Evolutionary conservation across 805 yeast species (phyloP), one percentile per base, ranked within the genome.

Genomic region (Wickerhamomyces queroliae): DNA sequence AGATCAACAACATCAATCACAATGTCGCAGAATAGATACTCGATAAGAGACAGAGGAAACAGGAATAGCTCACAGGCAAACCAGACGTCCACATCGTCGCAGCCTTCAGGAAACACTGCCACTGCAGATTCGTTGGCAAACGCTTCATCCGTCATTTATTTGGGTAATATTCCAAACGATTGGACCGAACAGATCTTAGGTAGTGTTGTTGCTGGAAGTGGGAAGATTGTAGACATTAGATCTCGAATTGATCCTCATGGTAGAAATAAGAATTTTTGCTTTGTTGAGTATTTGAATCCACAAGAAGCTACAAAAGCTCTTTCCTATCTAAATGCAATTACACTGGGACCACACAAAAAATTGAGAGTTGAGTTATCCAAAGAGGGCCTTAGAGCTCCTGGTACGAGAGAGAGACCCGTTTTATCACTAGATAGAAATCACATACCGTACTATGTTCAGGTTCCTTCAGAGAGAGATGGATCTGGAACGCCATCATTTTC

Each of bases 171-270:
- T 21, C 93, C 93, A 1, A 72, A 72, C 47, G 80, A 79, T 44
- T 84, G 93, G 93, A 78, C 70, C 45, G 80, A 74, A 40, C 75
- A 74, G 37, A 74, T 71, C 13, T 65, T 83, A 26, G 74, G 78
- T 38, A 74, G 79, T 22, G 74, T 83, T 10, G 80, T 83, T 19
- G 79, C 84, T 39, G 90, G 90, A 1, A 70, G 84, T 9, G 93
- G 93, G 1, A 73, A 75, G 3, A 75, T 84, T 20, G 78, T 79
- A 13, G 86, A 80, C 46, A 81, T 83, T 8, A 69, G 86, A 48
- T 42, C 52, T 9, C 42, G 58, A 33, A 39, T 55, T 19, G 58
- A 55, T 30, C 51, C 57, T 2, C 66, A 72, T 10, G 77, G 80
- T 10, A 73, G 74, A 45, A 75, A 77, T 50, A 80, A 79, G 52